Conservation (phyloP, 2,329 filamentous ascomycete species). For the Diatrype stigma region DNA sequence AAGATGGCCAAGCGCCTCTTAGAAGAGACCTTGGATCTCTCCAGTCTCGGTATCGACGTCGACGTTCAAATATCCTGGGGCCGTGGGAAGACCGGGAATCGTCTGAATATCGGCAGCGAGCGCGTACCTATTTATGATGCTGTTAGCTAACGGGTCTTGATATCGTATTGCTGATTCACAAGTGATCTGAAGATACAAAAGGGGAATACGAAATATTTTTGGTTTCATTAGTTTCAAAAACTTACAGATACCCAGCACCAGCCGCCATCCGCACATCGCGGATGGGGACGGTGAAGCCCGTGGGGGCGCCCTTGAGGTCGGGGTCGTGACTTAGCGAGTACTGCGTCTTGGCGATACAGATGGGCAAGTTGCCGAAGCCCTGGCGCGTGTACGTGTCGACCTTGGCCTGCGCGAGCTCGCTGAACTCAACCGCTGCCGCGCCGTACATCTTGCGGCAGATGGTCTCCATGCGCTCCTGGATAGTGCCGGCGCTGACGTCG, state of each 20-base stretch:
- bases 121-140: conserved; percentile 83
- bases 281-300: conserved; percentile 91
- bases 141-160: too few relatives aligned
- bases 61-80: conserved; percentile 92
- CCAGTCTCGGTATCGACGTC: conserved; percentile 80
- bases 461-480: conserved; percentile 84
- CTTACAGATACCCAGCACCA: conserved; percentile 85
- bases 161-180: too few relatives aligned
- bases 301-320: conserved; percentile 88
- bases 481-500: conserved; percentile 62
- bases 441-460: conserved; percentile 96
- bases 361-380: conserved; percentile 87
- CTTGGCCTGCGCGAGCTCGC: conserved; percentile 91
- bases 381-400: conserved; percentile 91
- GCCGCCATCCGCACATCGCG: conserved; percentile 91
- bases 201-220: conserved; percentile 1
- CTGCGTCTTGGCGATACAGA: conserved; percentile 97
- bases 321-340: conserved; percentile 95
- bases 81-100: conserved; percentile 91
- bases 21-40: conserved; percentile 87
- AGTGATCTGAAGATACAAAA: too few relatives aligned
- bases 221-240: too few relatives aligned
- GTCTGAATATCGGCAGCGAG: conserved; percentile 97
- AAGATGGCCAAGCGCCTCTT: too few relatives aligned
- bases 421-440: conserved; percentile 84